Base-by-base conservation (phyloP, 164 flowering plant species). In the Nymphaea colorata region DNA sequence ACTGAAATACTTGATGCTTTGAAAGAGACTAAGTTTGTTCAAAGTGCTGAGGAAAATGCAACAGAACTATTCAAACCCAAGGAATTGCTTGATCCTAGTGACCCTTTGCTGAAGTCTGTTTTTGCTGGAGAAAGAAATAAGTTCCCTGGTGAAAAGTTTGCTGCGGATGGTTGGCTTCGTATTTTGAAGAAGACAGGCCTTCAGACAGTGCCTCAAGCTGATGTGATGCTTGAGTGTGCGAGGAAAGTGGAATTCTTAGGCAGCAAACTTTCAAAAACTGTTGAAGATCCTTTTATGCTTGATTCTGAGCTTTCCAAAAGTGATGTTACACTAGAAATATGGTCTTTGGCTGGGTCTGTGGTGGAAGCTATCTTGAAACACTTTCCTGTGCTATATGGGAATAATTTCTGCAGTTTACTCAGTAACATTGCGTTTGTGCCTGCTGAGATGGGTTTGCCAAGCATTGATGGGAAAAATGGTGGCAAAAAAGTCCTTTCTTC, bases 61-160 rank as follows among this genome's bases (percentile, higher is more conserved):
- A 64, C 67, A 44, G 88, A 86, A 41, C 70, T 87, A 18, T 89
- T 64, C 67, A 85, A 81, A 67, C 92, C 99, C 42, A 80, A 77
- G 75, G 91, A 91, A 66, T 75, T 94, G 66, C 82, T 81, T 80
- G 99, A 94, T 81, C 97, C 99, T 41, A 72, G 78, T 72, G 99
- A 94, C 77, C 75, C 81, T 62, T 73, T 94, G 69, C 75, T 94
- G 68, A 73, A 78, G 15, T 83, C 95, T 36, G 93, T 91, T 3
- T 94, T 91, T 75, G 82, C 82, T 69, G 95, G 87, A 72, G 92
- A 89, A 76, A 85, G 84, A 66, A 77, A 72, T 61, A 89, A 75
- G 76, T 94, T 94, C 78, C 99, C 99, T 65, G 99, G 96, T 65
- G 99, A 91, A 81, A 88, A 95, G 75, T 94, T 91, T 75, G 68